Percentiles rank a stretch among this genome's conserved stretches.
phyloP scores from a whole-genome alignment of 1,284 basidiomycete species.

The Sphaerobolus stellatus region DNA sequence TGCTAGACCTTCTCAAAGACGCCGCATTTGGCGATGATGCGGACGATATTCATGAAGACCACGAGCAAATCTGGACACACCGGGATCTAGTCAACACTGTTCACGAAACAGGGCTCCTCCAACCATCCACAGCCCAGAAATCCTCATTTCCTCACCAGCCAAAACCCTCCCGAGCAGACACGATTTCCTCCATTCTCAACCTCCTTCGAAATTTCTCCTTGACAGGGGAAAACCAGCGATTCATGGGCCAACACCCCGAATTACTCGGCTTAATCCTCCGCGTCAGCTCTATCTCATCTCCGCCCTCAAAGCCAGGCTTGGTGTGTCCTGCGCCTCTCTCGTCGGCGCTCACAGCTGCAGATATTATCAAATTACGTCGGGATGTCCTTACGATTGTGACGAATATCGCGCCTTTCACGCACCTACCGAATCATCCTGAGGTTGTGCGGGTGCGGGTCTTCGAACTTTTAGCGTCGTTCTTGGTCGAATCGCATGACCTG shows the following conservation, averaged over 20 bases:
- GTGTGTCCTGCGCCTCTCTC: slow-evolving; percentile 42
- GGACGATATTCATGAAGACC: slow-evolving; percentile 20
- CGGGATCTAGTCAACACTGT: slow-evolving; percentile 60
- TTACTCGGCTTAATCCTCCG: slow-evolving; percentile 69
- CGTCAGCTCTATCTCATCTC: slow-evolving; percentile 46
- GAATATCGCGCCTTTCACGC: slow-evolving; percentile 58
- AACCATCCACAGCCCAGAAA: background rate
- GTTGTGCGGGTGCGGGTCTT: slow-evolving; percentile 54
- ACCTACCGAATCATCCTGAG: slow-evolving; percentile 39
- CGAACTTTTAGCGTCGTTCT: slow-evolving; percentile 71
- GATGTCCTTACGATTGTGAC: slow-evolving; percentile 76
- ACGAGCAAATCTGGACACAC: slow-evolving; percentile 53
- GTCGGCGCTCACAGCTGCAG: slow-evolving; percentile 60
- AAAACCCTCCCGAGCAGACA: slow-evolving; percentile 44
- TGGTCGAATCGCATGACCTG: slow-evolving; percentile 69
- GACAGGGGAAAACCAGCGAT: slow-evolving; percentile 68
- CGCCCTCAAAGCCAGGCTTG: slow-evolving; percentile 13
- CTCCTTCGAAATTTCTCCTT: slow-evolving; percentile 86
- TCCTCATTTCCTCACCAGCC: slow-evolving; percentile 32
- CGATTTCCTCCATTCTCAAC: slow-evolving; percentile 72
- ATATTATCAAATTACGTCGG: slow-evolving; percentile 74
- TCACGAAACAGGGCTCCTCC: slow-evolving; percentile 60
- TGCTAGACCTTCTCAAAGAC: too few species aligned
- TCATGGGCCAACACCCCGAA: slow-evolving; percentile 65
- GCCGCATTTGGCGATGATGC: too few species aligned